Evolutionary conservation across 2,329 filamentous ascomycete genomes (phyloP), one percentile per base, ranked within the genome.

Genomic region (Talaromyces sp.): DNA sequence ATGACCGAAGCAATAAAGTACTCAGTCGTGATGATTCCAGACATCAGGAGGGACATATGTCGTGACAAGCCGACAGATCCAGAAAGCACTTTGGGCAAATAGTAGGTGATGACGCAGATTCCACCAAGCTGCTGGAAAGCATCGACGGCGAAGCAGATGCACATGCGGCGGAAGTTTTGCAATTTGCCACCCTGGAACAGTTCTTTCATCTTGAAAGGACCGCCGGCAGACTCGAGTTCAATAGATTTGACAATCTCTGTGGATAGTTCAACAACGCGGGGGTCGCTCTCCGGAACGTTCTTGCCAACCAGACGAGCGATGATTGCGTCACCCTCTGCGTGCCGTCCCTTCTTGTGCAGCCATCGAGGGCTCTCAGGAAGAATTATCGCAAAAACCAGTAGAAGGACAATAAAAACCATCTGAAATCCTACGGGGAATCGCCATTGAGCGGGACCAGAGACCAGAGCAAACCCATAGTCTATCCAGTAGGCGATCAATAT

Each of bases 11-110:
- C 83, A 33, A 84, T 70, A 5, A 84, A 75, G 68, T 83, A 84
- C 60, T 75, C 77, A 50, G 83, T 80, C 9, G 77, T 78, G 67
- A 83, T 87, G 64, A 83, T 81, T 6, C 82, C 86, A 3, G 85
- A 82, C 31, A 88, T 76, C 1, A 88, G 74, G 6, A 85, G 79
- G 11, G 83, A 82, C 70, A 83, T 80, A 47, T 78, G 78, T 65
- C 86, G 79, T 35, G 74, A 74, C 25, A 52, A 3, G 27, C 68
- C 68, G 13, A 70, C 65, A 17, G 49, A 63, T 19, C 64, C 39
- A 9, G 66, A 43, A 7, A 69, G 49, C 5, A 70, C n/a, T 17
- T 62, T 65, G 6, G 68, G 66, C 2, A 68, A 25, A 43, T 70
- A 70, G 60, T 62, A 62, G 3, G 31, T 19, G 11, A 52, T 27